phyloP scores from a whole-genome alignment of 495 filamentous ascomycete species.

The Penicillium odoratum region DNA sequence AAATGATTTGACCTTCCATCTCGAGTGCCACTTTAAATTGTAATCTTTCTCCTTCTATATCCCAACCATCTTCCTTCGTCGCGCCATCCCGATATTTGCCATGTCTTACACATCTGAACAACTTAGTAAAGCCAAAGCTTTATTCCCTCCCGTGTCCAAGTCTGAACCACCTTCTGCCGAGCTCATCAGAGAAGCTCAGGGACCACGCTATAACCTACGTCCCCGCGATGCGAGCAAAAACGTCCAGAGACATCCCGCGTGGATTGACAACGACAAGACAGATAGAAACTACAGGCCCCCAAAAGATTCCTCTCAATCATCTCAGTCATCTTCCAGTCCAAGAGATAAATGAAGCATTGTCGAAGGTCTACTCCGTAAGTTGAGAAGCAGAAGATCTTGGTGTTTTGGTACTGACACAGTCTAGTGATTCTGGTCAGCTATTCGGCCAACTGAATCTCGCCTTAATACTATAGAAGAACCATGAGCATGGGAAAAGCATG shows the following conservation, averaged over 20 bases:
- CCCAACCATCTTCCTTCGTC: not conserved
- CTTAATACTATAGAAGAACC: not conserved
- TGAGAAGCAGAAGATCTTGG: not conserved
- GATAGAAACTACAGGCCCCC: slow-evolving; percentile 15
- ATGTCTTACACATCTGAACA: not conserved
- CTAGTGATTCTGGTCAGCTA: not conserved
- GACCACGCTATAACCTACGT: slow-evolving; percentile 8
- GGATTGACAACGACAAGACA: slow-evolving; percentile 18
- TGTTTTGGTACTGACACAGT: not conserved
- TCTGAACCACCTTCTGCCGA: not conserved
- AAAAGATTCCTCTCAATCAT: not conserved
- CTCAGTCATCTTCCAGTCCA: too few species aligned
- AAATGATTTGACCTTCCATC: not conserved
- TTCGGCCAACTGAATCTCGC: not conserved
- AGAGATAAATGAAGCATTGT: too few species aligned
- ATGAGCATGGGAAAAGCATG: not conserved
- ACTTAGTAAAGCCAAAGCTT: not conserved
- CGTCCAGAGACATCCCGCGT: slow-evolving; percentile 1
- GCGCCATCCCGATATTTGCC: not conserved
- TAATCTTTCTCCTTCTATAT: too few species aligned
- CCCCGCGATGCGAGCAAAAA: not conserved
- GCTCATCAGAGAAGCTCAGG: not conserved
- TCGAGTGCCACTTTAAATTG: not conserved
- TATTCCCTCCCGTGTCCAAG: not conserved
- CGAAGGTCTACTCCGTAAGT: not conserved